Conservation (phyloP, 2,329 filamentous ascomycete genomes). For the Conoideocrella luteorostrata region DNA sequence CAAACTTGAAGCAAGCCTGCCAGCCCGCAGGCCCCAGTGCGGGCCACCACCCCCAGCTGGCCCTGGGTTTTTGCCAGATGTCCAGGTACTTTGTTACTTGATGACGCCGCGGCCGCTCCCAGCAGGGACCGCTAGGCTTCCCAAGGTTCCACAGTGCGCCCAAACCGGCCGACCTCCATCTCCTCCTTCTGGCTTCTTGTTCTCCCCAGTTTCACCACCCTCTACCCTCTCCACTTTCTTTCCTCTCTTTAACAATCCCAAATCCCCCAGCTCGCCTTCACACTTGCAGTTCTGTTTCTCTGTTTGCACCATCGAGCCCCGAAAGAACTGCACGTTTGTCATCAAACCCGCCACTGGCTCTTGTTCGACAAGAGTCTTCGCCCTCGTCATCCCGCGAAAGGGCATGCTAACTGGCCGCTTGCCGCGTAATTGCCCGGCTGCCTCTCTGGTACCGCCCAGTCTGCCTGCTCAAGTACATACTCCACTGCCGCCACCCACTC, state of each 20-base stretch:
- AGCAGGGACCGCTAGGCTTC: background rate
- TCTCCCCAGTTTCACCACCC: background rate
- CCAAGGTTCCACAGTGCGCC: background rate
- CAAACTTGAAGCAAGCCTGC: background rate
- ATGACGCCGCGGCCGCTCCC: background rate
- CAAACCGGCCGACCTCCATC: background rate
- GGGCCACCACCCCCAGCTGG: background rate
- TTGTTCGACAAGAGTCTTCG: background rate
- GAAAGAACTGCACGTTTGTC: no score
- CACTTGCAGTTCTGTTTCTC: background rate
- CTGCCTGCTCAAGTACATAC: background rate
- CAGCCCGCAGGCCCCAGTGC: background rate
- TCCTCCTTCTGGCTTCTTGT: background rate
- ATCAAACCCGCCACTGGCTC: background rate
- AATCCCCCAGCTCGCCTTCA: background rate
- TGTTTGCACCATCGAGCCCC: background rate
- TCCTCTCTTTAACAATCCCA: background rate
- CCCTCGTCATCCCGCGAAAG: background rate
- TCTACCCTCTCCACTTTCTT: background rate
- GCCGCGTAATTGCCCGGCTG: conserved; percentile 3
- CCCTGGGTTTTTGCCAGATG: background rate
- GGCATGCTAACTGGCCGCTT: background rate
- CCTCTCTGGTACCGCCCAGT: background rate
- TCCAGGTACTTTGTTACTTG: background rate
- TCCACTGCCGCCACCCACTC: conserved; percentile 1